Evolutionary conservation across 441 rosid genomes (phyloP).

Genomic region (Adansonia rubrostipa): DNA sequence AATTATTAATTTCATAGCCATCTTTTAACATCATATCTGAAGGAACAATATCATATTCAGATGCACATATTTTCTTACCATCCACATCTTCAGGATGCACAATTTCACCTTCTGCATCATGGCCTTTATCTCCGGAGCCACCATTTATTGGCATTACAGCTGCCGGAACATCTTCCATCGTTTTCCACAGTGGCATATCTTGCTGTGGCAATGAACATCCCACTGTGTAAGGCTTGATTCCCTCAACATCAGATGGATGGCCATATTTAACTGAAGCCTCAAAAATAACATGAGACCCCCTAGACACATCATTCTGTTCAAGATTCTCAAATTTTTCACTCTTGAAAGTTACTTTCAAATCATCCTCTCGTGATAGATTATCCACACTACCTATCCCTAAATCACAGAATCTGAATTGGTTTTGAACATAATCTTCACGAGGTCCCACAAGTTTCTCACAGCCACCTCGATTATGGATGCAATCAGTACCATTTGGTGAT

Average conservation of each 20-base stretch:
- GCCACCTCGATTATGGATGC: slow-evolving; percentile 15
- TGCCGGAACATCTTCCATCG: slow-evolving; percentile 37
- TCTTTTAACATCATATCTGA: slow-evolving; percentile 30
- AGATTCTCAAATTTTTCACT: slow-evolving; percentile 26
- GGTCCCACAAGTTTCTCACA: slow-evolving; percentile 27
- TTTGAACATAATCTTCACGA: slow-evolving; percentile 29
- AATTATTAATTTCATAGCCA: slow-evolving; percentile 30
- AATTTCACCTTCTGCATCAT: slow-evolving; percentile 26
- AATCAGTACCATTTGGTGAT: slow-evolving; percentile 27
- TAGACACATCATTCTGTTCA: slow-evolving; percentile 27
- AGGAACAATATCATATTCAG: slow-evolving; percentile 24
- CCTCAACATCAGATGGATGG: slow-evolving; percentile 29
- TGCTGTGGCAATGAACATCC: slow-evolving; percentile 39
- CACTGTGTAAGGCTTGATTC: slow-evolving; percentile 30
- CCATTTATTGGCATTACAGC: slow-evolving; percentile 44
- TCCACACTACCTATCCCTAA: slow-evolving; percentile 25
- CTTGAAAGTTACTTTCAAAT: slow-evolving; percentile 26
- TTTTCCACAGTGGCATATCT: slow-evolving; percentile 43
- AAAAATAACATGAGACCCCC: slow-evolving; percentile 23
- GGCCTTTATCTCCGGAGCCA: slow-evolving; percentile 35
- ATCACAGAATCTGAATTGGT: slow-evolving; percentile 36
- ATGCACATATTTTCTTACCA: slow-evolving; percentile 29
- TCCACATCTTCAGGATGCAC: slow-evolving; percentile 32
- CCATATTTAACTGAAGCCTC: slow-evolving; percentile 35
- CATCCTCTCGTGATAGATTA: slow-evolving; percentile 24